These are phyloP conservation scores for Poa pratensis DNA, from an alignment of 176 grass and related monocot genomes.

Conservation along the genomic window DNA sequence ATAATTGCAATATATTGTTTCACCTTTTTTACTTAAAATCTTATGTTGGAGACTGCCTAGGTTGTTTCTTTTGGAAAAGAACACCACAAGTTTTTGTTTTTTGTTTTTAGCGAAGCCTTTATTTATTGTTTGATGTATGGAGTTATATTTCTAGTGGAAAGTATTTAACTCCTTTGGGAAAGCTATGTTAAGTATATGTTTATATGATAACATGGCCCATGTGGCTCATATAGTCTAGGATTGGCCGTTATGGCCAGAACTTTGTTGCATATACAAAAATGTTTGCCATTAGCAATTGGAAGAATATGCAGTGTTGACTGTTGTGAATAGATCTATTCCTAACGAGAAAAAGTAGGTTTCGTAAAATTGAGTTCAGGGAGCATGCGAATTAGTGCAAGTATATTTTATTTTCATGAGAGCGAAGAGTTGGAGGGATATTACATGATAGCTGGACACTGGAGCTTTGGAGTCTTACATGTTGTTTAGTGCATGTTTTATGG, in stretches of 20 bases:
- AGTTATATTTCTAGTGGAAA: background rate
- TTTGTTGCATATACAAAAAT: background rate
- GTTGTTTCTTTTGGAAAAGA: too few species aligned
- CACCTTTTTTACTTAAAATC: too few species aligned
- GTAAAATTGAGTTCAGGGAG: background rate
- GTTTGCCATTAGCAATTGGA: background rate
- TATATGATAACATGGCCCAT: slow-evolving; percentile 7
- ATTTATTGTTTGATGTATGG: slow-evolving; percentile 25
- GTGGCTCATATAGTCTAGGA: background rate
- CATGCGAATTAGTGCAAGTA: background rate
- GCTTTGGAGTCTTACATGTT: background rate
- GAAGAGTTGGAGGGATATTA: background rate
- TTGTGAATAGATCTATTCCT: background rate
- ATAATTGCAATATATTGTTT: too few species aligned
- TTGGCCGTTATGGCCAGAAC: background rate
- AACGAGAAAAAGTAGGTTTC: background rate
- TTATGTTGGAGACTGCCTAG: too few species aligned
- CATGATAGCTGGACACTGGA: slow-evolving; percentile 7
- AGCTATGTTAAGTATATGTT: background rate
- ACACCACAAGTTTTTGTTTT: too few species aligned
- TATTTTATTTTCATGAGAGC: slow-evolving; percentile 6
- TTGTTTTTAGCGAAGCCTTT: background rate
- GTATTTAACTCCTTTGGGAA: background rate
- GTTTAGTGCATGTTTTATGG: background rate
- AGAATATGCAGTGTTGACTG: background rate